phyloP scores from a whole-genome alignment of 2,329 filamentous ascomycete species.

The Aspergillus novoparasiticus region DNA sequence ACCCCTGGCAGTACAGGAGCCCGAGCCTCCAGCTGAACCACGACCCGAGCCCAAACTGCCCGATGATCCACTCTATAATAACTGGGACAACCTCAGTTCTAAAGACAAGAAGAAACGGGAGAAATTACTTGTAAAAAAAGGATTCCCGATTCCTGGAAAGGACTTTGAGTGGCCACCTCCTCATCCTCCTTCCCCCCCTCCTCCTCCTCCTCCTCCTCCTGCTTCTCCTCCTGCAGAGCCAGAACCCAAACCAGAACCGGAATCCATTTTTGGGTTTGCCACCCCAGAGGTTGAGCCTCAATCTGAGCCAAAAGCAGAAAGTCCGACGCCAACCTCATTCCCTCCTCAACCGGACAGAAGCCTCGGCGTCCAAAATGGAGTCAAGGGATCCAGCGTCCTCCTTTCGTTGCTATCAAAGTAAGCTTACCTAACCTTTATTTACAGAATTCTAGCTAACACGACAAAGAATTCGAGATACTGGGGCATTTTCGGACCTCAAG shows the following conservation, averaged over 20 bases:
- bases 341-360: background rate
- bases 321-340: background rate
- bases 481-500: background rate
- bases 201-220: no score
- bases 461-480: background rate
- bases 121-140: slow-evolving; percentile 18
- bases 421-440: background rate
- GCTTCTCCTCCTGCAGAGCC: no score
- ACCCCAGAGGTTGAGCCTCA: no score
- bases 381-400: background rate
- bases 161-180: slow-evolving; percentile 29
- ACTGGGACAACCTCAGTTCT: slow-evolving; percentile 18
- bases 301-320: no score
- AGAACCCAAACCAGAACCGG: no score
- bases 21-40: background rate
- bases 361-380: background rate
- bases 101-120: slow-evolving; percentile 24
- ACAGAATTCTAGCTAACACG: background rate
- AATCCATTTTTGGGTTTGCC: no score
- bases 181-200: no score
- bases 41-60: slow-evolving; percentile 1
- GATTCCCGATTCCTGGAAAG: slow-evolving; percentile 25
- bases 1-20: no score
- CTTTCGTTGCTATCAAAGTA: background rate
- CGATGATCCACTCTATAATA: slow-evolving; percentile 20